Base-by-base conservation (phyloP, 2,329 filamentous ascomycete genomes). In the Diaporthe nobilis region DNA sequence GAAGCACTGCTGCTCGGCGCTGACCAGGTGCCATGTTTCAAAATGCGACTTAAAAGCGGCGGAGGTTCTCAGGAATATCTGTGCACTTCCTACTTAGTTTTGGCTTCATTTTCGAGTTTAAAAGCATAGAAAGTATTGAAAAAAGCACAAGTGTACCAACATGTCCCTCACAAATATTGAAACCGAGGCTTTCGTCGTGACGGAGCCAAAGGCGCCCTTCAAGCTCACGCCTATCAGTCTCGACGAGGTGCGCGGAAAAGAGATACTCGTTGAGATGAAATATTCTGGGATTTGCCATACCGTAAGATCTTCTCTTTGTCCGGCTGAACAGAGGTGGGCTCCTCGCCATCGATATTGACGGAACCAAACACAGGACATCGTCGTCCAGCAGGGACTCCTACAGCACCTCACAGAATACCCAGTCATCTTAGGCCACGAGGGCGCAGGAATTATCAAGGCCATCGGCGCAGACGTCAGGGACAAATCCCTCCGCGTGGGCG, bases 401-500 rank as follows among this genome's bases (percentile, higher is more conserved):
- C 79, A 78, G 12, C 58, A 71, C 10, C 65, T 70, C 2, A 77
- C 77, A 28, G 76, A 78, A 42, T 78, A 80, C 72, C 82, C 82
- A 20, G 80, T 81, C n/a, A 79, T 83, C 34, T 77, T 82, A 3
- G 80, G 80, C 9, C 80, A 81, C 75, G 80, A 81, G 67, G 80
- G 80, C 7, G 77, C 78, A 12, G 80, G 80, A 4, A 78, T 82
- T n/a, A 77, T 84, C 37, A 79, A 80, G 22, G 78, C 79, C 8
- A 63, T 83, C 31, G 83, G 83, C 0, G 76, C 77, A 6, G 53
- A 70, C 25, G 78, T 84, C 44, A 79, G 78, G 57, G 73, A 80
- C 55, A 78, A 76, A 10, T 78, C 79, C 9, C 79, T 85, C 20
- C 61, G 57, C 22, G 77, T 79, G 2, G 84, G 84, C 20, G 83